Evolutionary conservation across 2,329 filamentous ascomycete genomes (phyloP), one percentile per base, ranked within the genome.

Genomic region (Cordyceps cicadae): DNA sequence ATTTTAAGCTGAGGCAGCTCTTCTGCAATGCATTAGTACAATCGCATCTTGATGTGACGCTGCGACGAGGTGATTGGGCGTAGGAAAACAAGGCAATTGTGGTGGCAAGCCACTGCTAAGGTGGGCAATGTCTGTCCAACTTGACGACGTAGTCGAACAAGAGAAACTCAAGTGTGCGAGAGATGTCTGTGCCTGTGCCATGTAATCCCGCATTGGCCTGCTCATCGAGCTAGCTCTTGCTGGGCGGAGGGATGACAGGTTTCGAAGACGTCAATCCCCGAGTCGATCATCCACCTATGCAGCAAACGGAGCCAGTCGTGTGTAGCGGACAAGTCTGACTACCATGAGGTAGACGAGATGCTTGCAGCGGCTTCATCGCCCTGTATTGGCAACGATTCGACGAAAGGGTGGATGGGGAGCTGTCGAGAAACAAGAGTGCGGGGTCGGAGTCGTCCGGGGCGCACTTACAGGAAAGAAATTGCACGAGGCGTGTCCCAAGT

Each of bases 391-490:
- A 29, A 51, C 17, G 17, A 17, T 26, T 51, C 34, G 55, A 43
- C 34, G 21, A 46, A 26, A 51, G 24, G 43, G 21, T 21, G 29
- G 15, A 51, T 45, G 41, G 29, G 50, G 43, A 60, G 49, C 49
- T 60, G 19, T 54, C 51, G 41, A 50, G 29, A 26, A 26, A n/a
- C 14, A 34, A 17, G 24, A 14, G 50, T 54, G 58, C 58, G 58
- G 58, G 58, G 58, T 60, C 43, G 15, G 21, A 48, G 9, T 39
- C n/a, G 19, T 17, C 39, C 43, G 41, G 32, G 15, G 15, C 21
- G 43, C n/a, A 60, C 58, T 60, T 54, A 60, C 58, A 60, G 39
- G 29, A 53, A 19, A 48, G 29, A 48, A 39, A 54, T 60, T 48
- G 58, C 57, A 24, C 45, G 17, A 9, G 24, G 26, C 17, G 26